Conservation (phyloP, 352 stramenopile genomes). For the Globisporangium spiculum region DNA sequence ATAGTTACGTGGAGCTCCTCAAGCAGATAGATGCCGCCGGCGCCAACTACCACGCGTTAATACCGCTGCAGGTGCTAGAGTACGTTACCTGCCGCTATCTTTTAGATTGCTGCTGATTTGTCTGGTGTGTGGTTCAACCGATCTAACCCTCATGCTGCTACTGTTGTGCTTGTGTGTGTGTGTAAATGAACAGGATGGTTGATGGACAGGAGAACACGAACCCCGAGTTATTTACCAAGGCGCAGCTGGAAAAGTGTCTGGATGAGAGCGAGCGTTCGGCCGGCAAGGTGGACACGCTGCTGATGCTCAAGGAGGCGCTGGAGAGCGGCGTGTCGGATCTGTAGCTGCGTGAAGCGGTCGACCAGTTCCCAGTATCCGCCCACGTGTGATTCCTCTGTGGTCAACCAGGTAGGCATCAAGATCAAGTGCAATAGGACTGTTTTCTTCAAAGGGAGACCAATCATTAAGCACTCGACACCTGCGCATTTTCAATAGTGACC, state of each 20-base stretch:
- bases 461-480: background rate
- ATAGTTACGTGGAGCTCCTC: slow-evolving; percentile 61
- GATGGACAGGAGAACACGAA: slow-evolving; percentile 53
- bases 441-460: background rate
- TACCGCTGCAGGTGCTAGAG: slow-evolving; percentile 60
- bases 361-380: background rate
- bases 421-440: background rate
- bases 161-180: background rate
- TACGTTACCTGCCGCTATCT: slow-evolving; percentile 21
- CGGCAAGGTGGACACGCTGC: slow-evolving; percentile 48
- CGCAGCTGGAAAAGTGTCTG: slow-evolving; percentile 57
- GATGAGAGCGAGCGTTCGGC: slow-evolving; percentile 49
- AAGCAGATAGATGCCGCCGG: slow-evolving; percentile 41
- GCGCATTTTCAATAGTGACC: background rate
- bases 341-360: background rate
- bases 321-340: slow-evolving; percentile 39
- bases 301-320: slow-evolving; percentile 49
- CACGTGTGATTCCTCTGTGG: background rate
- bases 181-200: slow-evolving; percentile 32
- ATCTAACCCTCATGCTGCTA: background rate
- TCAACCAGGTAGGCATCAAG: background rate
- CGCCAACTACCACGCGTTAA: slow-evolving; percentile 49
- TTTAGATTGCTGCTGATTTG: background rate
- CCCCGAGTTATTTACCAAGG: slow-evolving; percentile 65
- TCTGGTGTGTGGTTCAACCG: background rate